These are phyloP conservation scores for Citrus glauca DNA, from an alignment of 345 rosid species.

Conservation along the genomic window DNA sequence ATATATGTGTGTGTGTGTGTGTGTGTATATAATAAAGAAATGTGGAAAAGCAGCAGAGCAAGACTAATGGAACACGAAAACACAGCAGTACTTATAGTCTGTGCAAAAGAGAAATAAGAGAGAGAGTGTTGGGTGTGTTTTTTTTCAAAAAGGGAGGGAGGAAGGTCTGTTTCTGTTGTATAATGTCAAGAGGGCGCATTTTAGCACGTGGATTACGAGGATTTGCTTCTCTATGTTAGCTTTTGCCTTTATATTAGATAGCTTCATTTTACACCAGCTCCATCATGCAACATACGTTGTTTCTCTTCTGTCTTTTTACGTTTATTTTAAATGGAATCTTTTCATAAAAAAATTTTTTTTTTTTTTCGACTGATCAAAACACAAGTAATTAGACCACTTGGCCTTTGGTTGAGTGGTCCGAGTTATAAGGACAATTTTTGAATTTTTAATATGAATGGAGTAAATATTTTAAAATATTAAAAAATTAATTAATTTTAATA, in stretches of 20 bases:
- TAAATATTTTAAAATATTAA: rapidly evolving
- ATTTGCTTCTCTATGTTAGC: constrained; percentile 3
- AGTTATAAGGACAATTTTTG: rapidly evolving
- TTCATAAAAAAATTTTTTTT: background rate
- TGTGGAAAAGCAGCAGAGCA: constrained; percentile 32
- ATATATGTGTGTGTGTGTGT: background rate
- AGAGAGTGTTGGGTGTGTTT: background rate
- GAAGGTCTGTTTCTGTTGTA: background rate
- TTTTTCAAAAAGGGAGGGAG: constrained; percentile 18
- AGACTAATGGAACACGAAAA: constrained; percentile 47
- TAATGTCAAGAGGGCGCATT: constrained; percentile 44
- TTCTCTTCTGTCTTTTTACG: background rate
- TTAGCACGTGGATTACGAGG: constrained; percentile 45
- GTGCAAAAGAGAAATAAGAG: background rate
- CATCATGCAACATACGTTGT: background rate
- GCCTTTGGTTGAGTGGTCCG: too few species aligned
- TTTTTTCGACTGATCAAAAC: too few species aligned
- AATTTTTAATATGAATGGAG: too few species aligned
- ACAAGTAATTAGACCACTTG: too few species aligned
- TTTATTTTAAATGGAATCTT: background rate
- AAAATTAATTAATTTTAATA: too few species aligned
- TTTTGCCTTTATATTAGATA: background rate
- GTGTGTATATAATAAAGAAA: background rate
- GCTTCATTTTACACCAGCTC: constrained; percentile 8
- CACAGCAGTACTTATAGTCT: constrained; percentile 9